Conservation (phyloP, 768 basidiomycete genomes). For the Termitomyces sp. region DNA sequence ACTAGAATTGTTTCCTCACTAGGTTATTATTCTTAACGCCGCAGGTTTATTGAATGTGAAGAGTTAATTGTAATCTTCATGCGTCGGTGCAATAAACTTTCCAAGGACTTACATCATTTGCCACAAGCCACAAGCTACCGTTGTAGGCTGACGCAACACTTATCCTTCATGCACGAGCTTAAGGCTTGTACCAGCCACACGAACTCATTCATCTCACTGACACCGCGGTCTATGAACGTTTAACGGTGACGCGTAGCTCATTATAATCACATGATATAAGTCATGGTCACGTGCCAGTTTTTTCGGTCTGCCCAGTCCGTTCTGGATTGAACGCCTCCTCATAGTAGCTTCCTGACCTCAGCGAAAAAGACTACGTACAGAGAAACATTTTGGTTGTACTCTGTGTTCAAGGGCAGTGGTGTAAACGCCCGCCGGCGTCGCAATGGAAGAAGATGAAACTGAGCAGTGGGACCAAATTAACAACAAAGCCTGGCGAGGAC, state of each 20-base stretch:
- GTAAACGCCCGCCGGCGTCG: background rate
- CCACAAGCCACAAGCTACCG: background rate
- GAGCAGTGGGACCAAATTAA: slow-evolving; percentile 57
- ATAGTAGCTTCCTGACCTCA: background rate
- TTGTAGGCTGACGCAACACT: no score
- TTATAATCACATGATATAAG: slow-evolving; percentile 6
- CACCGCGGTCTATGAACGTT: background rate
- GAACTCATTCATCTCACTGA: no score
- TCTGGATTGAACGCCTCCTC: no score
- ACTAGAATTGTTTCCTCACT: background rate
- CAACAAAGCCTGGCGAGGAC: slow-evolving; percentile 62
- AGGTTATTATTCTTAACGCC: background rate
- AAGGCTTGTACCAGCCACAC: background rate
- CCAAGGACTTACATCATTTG: background rate
- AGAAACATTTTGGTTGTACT: background rate
- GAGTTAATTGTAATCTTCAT: background rate
- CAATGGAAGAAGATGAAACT: slow-evolving; percentile 19
- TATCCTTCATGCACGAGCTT: background rate
- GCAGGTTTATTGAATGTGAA: background rate
- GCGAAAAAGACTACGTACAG: background rate
- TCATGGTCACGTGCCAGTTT: slow-evolving; percentile 7
- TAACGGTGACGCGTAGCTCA: background rate
- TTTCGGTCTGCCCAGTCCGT: no score
- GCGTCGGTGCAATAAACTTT: background rate
- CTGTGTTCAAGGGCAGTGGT: background rate